phyloP scores from a whole-genome alignment of 352 stramenopile species.

The Phytopythium sindhum region DNA sequence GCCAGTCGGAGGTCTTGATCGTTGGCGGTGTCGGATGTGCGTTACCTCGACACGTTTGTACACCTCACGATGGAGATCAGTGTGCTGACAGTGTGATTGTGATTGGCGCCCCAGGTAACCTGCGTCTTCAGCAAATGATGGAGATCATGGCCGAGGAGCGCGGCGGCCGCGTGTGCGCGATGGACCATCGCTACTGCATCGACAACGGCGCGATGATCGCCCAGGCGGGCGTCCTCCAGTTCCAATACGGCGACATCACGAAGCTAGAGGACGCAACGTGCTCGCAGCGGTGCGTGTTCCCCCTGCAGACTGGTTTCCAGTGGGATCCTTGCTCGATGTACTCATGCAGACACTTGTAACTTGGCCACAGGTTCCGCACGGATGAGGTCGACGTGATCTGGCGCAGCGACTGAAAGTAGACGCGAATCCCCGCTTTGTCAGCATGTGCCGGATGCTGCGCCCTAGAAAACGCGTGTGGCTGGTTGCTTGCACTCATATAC shows the following conservation, averaged over 20 bases:
- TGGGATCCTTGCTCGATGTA: neutral
- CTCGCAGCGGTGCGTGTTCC: conserved; percentile 84
- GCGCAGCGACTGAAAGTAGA: conserved; percentile 67
- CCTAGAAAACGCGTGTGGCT: neutral
- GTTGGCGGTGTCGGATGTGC: conserved; percentile 99
- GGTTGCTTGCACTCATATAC: neutral
- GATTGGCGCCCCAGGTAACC: conserved; percentile 38
- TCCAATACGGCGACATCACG: conserved; percentile 92
- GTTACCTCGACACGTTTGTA: conserved; percentile 5
- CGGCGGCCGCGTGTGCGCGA: conserved; percentile 94
- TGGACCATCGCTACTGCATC: conserved; percentile 99
- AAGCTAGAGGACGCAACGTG: conserved; percentile 91
- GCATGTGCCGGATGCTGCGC: neutral
- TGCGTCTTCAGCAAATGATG: conserved; percentile 97
- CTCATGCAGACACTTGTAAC: neutral
- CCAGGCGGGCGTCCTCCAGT: conserved; percentile 97
- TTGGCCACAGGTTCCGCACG: conserved; percentile 90
- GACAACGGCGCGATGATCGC: conserved; percentile 99
- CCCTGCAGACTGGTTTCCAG: neutral
- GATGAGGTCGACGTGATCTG: conserved; percentile 98
- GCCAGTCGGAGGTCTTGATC: conserved; percentile 96
- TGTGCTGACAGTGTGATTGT: neutral
- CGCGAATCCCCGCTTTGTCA: neutral
- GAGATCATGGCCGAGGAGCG: conserved; percentile 95
- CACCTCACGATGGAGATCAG: neutral